phyloP scores from a whole-genome alignment of 345 rosid species.

The Ceriops decandra region DNA sequence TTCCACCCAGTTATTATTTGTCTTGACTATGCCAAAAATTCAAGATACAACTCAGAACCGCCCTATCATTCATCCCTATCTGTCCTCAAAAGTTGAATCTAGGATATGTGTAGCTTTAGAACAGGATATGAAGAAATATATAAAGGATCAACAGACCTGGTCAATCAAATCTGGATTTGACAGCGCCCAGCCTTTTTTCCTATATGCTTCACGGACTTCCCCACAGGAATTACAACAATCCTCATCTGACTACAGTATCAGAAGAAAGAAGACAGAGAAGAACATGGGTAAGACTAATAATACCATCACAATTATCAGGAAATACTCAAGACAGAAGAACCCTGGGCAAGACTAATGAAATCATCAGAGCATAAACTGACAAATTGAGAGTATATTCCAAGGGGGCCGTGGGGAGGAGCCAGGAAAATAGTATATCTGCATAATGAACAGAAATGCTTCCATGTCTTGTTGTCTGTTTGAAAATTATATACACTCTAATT shows the following conservation, averaged over 20 bases:
- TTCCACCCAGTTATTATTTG: neutral
- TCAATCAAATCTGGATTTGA: constrained; percentile 76
- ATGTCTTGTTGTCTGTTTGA: too few relatives aligned
- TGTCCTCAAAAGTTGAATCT: neutral
- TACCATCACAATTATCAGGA: too few relatives aligned
- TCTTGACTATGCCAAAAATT: neutral
- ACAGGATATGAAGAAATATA: neutral
- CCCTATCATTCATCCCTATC: too few relatives aligned
- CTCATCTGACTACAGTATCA: constrained; percentile 52
- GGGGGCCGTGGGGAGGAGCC: too few relatives aligned
- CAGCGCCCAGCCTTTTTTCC: constrained; percentile 90
- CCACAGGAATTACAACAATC: constrained; percentile 86
- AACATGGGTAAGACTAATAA: too few relatives aligned
- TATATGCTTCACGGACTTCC: constrained; percentile 90
- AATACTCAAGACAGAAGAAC: neutral
- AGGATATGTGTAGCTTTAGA: neutral
- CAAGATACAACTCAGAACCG: neutral
- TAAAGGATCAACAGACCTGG: constrained; percentile 51
- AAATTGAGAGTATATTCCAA: too few relatives aligned
- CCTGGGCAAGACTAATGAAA: neutral
- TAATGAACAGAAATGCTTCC: too few relatives aligned
- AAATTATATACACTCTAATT: too few relatives aligned
- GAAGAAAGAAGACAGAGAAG: neutral
- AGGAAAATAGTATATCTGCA: too few relatives aligned
- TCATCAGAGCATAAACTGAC: neutral